phyloP scores from a whole-genome alignment of 495 filamentous ascomycete species.

The Saxophila tyrrhenica region DNA sequence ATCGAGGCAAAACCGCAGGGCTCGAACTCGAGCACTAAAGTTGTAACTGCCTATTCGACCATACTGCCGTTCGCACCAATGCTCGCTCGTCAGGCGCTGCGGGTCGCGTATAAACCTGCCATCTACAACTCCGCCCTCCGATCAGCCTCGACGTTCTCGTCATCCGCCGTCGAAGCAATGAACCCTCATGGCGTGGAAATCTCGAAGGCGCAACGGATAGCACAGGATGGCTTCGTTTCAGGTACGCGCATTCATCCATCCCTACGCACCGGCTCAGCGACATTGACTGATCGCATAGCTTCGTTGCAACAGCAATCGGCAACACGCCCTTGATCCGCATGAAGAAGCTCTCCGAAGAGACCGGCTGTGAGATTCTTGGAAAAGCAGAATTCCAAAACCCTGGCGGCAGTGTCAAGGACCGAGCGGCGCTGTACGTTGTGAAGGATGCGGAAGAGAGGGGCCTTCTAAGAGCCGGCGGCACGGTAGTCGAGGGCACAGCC shows the following conservation, averaged over 20 bases:
- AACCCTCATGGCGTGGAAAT: slow-evolving; percentile 52
- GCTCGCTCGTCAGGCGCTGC: slow-evolving; percentile 13
- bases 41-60: too few species aligned
- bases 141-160: slow-evolving; percentile 14
- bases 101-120: slow-evolving; percentile 4
- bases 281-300: slow-evolving; percentile 13
- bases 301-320: slow-evolving; percentile 62
- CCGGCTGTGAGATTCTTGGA: slow-evolving; percentile 86
- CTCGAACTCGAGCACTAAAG: too few species aligned
- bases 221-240: slow-evolving; percentile 66
- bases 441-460: slow-evolving; percentile 86
- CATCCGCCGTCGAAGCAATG: slow-evolving; percentile 33
- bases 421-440: slow-evolving; percentile 87
- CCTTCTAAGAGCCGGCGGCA: slow-evolving; percentile 70
- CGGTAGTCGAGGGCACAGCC: slow-evolving; percentile 91
- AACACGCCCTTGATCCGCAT: slow-evolving; percentile 92
- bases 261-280: neutral
- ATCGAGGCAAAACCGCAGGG: too few species aligned
- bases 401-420: slow-evolving; percentile 91
- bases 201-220: slow-evolving; percentile 72
- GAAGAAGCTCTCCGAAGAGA: slow-evolving; percentile 77
- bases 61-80: slow-evolving; percentile 4
- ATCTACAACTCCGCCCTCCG: neutral
- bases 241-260: slow-evolving; percentile 42
- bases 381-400: slow-evolving; percentile 99